Conservation (phyloP, 805 yeast species). For the Nakazawaea anatomiae region DNA sequence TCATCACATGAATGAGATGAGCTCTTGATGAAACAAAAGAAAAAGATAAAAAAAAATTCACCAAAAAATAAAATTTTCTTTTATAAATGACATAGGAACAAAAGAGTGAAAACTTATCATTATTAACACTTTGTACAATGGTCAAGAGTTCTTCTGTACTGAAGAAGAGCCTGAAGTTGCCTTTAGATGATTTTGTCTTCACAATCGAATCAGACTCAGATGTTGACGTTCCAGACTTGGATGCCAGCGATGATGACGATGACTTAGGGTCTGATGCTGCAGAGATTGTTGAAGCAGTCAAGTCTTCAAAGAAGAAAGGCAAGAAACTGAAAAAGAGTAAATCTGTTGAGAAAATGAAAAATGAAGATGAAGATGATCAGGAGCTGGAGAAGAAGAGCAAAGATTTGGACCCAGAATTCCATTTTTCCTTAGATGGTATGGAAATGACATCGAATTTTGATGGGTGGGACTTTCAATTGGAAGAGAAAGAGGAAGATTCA, state of each 20-base stretch:
- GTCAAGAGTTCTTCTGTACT: background rate
- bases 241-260: constrained; percentile 40
- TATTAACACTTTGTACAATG: background rate
- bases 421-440: constrained; percentile 60
- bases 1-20: background rate
- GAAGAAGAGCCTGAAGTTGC: background rate
- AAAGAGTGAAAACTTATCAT: no score
- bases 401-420: constrained; percentile 69
- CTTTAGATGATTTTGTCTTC: constrained; percentile 51
- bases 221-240: constrained; percentile 39
- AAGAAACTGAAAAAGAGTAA: constrained; percentile 9
- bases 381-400: constrained; percentile 35
- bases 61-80: background rate
- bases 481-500: constrained; percentile 21
- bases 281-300: background rate
- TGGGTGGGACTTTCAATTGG: constrained; percentile 83
- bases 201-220: constrained; percentile 50
- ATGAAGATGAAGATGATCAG: constrained; percentile 18
- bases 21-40: background rate
- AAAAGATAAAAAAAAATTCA: no score
- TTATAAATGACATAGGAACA: background rate
- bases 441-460: constrained; percentile 41
- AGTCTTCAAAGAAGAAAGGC: no score
- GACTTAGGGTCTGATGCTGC: constrained; percentile 13
- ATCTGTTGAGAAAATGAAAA: constrained; percentile 15